These are phyloP conservation scores for Ploettnerulaceae sp. DNA, from an alignment of 2,329 filamentous ascomycete species.

Conservation along the genomic window DNA sequence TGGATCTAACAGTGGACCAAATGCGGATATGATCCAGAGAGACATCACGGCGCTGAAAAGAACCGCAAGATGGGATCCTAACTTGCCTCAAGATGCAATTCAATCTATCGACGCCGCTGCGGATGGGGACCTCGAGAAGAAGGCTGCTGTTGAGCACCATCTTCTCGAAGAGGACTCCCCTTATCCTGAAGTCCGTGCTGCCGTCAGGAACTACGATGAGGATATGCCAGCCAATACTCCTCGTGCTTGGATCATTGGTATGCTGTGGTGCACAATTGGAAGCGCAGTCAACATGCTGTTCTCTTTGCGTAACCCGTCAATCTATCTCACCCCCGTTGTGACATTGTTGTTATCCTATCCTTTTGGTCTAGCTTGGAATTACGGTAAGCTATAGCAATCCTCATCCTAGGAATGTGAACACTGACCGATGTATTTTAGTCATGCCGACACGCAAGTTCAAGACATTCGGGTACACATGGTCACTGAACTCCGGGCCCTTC, in stretches of 20 bases:
- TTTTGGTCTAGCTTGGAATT: constrained; percentile 39
- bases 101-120: constrained; percentile 9
- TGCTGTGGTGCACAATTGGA: constrained; percentile 32
- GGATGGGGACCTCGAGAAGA: constrained; percentile 12
- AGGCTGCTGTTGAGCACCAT: constrained; percentile 11
- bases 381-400: background rate
- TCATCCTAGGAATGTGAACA: background rate
- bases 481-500: constrained; percentile 63
- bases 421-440: constrained; percentile 33
- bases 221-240: constrained; percentile 62
- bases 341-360: constrained; percentile 17
- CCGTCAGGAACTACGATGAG: constrained; percentile 60
- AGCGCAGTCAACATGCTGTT: constrained; percentile 29
- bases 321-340: constrained; percentile 6
- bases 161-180: constrained; percentile 20
- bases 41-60: constrained; percentile 5
- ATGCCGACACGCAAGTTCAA: constrained; percentile 31
- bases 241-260: constrained; percentile 59
- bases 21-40: constrained; percentile 1
- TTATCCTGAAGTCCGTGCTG: constrained; percentile 42
- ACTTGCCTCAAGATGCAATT: constrained; percentile 10
- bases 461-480: constrained; percentile 50
- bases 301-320: constrained; percentile 23
- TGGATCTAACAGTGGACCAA: too few relatives aligned
- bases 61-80: constrained; percentile 11